A percentile compares a stretch with the other conserved stretches of the same genome.
phyloP scores from a whole-genome alignment of 768 basidiomycete species.

The Xanthoconium purpureum region DNA sequence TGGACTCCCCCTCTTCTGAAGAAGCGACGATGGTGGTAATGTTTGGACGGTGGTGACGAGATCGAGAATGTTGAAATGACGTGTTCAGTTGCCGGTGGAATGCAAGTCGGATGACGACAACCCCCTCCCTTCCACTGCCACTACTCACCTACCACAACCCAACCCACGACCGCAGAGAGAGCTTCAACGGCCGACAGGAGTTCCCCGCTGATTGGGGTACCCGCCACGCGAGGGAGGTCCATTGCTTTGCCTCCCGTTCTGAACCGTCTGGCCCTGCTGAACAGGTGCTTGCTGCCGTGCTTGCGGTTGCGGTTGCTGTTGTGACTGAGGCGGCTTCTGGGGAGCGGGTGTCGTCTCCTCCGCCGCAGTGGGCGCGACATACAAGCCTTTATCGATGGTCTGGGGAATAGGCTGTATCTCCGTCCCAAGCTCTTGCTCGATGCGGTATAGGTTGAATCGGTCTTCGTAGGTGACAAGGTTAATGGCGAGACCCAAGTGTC shows the following conservation, averaged over 20 bases:
- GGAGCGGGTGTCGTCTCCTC: slow-evolving; percentile 48
- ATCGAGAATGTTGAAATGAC: slow-evolving; percentile 15
- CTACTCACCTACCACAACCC: background rate
- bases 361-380: slow-evolving; percentile 73
- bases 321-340: slow-evolving; percentile 35
- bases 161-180: background rate
- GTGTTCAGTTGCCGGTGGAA: slow-evolving; percentile 7
- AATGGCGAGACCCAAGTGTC: slow-evolving; percentile 95
- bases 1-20: slow-evolving; percentile 8
- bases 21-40: slow-evolving; percentile 11
- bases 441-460: slow-evolving; percentile 94
- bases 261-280: slow-evolving; percentile 24
- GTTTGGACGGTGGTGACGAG: slow-evolving; percentile 7
- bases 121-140: background rate
- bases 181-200: slow-evolving; percentile 29
- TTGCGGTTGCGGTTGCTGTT: slow-evolving; percentile 24
- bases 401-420: slow-evolving; percentile 96
- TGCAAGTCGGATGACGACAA: slow-evolving; percentile 12
- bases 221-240: slow-evolving; percentile 21
- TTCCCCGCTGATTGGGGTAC: slow-evolving; percentile 26
- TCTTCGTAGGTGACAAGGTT: slow-evolving; percentile 98
- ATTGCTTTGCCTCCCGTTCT: slow-evolving; percentile 32
- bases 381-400: slow-evolving; percentile 84
- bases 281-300: slow-evolving; percentile 25
- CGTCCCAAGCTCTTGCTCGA: slow-evolving; percentile 97